Evolutionary conservation across 768 basidiomycete species (phyloP).

Genomic region (Pleurotus pulmonarius): DNA sequence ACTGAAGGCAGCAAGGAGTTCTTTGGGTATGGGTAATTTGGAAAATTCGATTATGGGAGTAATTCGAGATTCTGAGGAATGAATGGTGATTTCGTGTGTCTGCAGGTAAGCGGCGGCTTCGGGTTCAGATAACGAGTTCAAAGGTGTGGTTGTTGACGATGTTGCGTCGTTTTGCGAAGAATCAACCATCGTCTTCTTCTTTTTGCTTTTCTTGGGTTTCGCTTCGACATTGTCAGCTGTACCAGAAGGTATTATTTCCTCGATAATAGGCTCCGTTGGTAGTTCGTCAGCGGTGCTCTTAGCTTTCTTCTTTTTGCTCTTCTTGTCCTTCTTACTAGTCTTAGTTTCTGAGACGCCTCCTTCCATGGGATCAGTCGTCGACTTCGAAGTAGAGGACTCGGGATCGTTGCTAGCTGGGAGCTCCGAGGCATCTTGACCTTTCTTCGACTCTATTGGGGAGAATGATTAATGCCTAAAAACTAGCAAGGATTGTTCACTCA

Average conservation of each 20-base stretch:
- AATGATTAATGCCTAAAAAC: neutral
- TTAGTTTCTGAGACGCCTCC: slow-evolving; percentile 7
- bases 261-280: neutral
- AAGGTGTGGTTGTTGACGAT: slow-evolving; percentile 23
- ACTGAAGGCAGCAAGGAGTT: slow-evolving; percentile 59
- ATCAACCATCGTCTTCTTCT: slow-evolving; percentile 28
- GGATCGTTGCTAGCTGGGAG: neutral
- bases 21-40: slow-evolving; percentile 62
- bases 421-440: neutral
- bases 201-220: slow-evolving; percentile 9
- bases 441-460: neutral
- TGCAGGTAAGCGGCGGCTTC: slow-evolving; percentile 63
- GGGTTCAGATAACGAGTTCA: slow-evolving; percentile 8
- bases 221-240: slow-evolving; percentile 8
- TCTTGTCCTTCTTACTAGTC: slow-evolving; percentile 16
- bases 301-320: slow-evolving; percentile 18
- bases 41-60: slow-evolving; percentile 73
- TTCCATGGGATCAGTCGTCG: neutral
- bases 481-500: neutral
- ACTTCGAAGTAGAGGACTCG: neutral
- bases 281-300: slow-evolving; percentile 10
- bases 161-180: slow-evolving; percentile 19
- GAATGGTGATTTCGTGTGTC: slow-evolving; percentile 73
- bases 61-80: slow-evolving; percentile 39
- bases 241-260: slow-evolving; percentile 11